A percentile compares a stretch with the other conserved stretches of the same genome.
Evolutionary conservation across 495 filamentous ascomycete genomes (phyloP).

Genomic region (Daldinia grandis): DNA sequence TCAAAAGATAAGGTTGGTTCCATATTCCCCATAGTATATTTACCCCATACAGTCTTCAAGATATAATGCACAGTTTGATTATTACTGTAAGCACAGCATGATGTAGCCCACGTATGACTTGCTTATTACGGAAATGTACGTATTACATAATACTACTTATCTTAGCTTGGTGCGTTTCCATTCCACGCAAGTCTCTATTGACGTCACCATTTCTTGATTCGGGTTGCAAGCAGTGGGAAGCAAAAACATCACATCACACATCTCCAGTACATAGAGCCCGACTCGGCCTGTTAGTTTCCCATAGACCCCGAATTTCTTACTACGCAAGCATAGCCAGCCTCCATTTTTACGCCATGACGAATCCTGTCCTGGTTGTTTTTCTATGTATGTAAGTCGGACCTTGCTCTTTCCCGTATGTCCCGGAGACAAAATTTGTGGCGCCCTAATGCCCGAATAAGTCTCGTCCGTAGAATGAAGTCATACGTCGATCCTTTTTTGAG

Average conservation of each 20-base stretch:
- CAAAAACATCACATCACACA: background rate
- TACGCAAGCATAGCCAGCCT: constrained; percentile 19
- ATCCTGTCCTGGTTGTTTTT: constrained; percentile 7
- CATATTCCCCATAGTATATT: background rate
- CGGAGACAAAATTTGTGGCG: constrained; percentile 6
- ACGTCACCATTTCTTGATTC: constrained; percentile 28
- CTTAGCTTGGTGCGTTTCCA: background rate
- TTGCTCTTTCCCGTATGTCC: constrained; percentile 20
- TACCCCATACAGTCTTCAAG: background rate
- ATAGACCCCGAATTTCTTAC: constrained; percentile 2
- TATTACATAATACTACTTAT: no score
- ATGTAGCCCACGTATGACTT: background rate
- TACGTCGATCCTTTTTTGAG: constrained; percentile 29
- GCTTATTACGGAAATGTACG: background rate
- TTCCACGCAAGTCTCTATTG: constrained; percentile 21
- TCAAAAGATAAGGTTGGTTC: no score
- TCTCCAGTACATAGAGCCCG: background rate
- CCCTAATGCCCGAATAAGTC: constrained; percentile 16
- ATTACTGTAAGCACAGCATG: background rate
- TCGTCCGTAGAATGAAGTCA: constrained; percentile 36
- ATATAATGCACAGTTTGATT: background rate
- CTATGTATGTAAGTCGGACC: background rate
- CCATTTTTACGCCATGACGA: constrained; percentile 30
- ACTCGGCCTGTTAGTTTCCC: background rate
- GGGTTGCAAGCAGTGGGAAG: constrained; percentile 20